phyloP scores from a whole-genome alignment of 306 rosid genomes.

The Abrus pulchellus region DNA sequence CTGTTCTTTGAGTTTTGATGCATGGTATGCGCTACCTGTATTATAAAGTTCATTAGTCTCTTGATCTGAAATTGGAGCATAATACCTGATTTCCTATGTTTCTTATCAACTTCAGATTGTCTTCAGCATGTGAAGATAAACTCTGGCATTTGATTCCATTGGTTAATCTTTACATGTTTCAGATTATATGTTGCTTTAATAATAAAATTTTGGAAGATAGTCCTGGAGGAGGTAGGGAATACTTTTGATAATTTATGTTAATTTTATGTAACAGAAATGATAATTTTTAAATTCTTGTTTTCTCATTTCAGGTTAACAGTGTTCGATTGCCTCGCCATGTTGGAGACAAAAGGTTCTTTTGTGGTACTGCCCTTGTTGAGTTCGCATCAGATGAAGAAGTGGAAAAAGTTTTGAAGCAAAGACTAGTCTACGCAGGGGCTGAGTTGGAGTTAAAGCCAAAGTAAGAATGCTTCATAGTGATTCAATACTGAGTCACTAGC shows the following conservation, averaged over 20 bases:
- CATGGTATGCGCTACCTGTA: neutral
- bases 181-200: neutral
- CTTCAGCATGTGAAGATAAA: neutral
- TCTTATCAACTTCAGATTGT: neutral
- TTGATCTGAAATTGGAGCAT: neutral
- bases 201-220: neutral
- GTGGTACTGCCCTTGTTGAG: constrained; percentile 88
- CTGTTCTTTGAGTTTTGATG: constrained; percentile 21
- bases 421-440: constrained; percentile 65
- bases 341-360: constrained; percentile 72
- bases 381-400: constrained; percentile 78
- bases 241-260: neutral
- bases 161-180: constrained; percentile 6
- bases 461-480: constrained; percentile 56
- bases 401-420: constrained; percentile 58
- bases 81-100: neutral
- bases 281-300: constrained; percentile 7
- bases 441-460: constrained; percentile 74
- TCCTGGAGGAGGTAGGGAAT: neutral
- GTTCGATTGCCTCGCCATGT: constrained; percentile 85
- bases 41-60: neutral
- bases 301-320: constrained; percentile 72
- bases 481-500: neutral
- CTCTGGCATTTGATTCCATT: neutral
- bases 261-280: neutral